Conservation (phyloP, 345 rosid species). For the Populus euphratica region DNA sequence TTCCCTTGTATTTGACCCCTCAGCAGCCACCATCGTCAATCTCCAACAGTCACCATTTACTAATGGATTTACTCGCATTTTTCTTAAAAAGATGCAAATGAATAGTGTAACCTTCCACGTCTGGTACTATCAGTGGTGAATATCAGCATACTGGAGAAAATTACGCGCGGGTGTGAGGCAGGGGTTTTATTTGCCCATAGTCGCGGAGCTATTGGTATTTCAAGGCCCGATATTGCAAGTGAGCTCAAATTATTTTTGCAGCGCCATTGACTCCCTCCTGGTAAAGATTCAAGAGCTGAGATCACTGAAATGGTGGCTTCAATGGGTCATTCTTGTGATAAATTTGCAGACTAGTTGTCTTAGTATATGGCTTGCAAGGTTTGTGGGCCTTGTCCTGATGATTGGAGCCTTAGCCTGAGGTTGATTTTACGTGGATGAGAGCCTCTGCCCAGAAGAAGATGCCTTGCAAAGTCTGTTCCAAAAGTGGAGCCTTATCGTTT, state of each 20-base stretch:
- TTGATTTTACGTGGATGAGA: conserved; percentile 68
- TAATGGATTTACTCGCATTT: not conserved
- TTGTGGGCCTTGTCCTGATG: conserved; percentile 66
- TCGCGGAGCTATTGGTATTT: conserved; percentile 43
- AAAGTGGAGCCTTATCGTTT: conserved; percentile 55
- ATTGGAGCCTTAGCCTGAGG: conserved; percentile 75
- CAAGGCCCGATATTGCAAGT: conserved; percentile 69
- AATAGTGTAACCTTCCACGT: not conserved
- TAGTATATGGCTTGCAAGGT: conserved; percentile 76
- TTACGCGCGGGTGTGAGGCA: too few species aligned
- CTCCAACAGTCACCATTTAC: not conserved
- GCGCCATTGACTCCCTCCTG: conserved; percentile 73
- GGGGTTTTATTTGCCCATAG: too few species aligned
- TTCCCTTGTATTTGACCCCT: too few species aligned
- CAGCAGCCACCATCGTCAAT: too few species aligned
- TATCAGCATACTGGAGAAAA: not conserved
- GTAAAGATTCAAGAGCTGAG: conserved; percentile 72
- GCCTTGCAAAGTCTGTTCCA: conserved; percentile 60
- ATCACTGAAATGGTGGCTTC: conserved; percentile 93
- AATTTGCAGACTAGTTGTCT: conserved; percentile 73
- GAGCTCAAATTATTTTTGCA: conserved; percentile 82
- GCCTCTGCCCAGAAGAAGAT: conserved; percentile 83
- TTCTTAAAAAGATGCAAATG: not conserved
- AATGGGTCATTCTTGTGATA: conserved; percentile 83
- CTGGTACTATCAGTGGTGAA: not conserved